phyloP scores from a whole-genome alignment of 140 eudicot genomes.

The Cichorium intybus region DNA sequence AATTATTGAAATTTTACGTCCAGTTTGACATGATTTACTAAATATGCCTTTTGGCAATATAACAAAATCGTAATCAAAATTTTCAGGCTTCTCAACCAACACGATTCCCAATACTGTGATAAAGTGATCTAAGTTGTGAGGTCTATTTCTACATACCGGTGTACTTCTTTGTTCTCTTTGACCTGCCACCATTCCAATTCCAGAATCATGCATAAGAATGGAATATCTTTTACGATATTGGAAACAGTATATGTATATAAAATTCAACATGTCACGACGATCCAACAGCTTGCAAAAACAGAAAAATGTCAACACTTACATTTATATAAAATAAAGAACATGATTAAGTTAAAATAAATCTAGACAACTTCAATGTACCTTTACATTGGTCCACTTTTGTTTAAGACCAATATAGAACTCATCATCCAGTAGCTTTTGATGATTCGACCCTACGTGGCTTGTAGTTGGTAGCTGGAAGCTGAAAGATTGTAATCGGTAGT shows the following conservation, averaged over 20 bases:
- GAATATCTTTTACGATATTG: not conserved
- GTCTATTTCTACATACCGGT: constrained; percentile 91
- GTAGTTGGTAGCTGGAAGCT: too few species aligned
- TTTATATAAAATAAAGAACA: too few species aligned
- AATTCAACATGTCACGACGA: constrained; percentile 79
- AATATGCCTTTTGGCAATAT: constrained; percentile 29
- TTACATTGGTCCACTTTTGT: too few species aligned
- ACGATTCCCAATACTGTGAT: constrained; percentile 69
- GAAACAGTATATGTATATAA: too few species aligned
- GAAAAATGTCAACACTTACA: too few species aligned
- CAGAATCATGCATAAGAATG: not conserved
- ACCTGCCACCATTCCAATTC: constrained; percentile 46
- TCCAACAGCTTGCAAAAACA: constrained; percentile 80
- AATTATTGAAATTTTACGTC: constrained; percentile 16
- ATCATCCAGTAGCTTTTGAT: too few species aligned
- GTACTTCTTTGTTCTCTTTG: constrained; percentile 91
- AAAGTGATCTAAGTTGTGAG: constrained; percentile 82
- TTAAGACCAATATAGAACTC: too few species aligned
- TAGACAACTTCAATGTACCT: too few species aligned
- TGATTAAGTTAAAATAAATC: too few species aligned
- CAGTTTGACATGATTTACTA: constrained; percentile 32
- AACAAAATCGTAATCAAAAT: constrained; percentile 18
- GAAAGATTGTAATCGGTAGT: too few species aligned
- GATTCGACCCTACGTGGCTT: too few species aligned
- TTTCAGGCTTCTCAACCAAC: constrained; percentile 54